Base-by-base conservation (phyloP, 2,329 filamentous ascomycete genomes). In the Neopestalotiopsis clavispora region DNA sequence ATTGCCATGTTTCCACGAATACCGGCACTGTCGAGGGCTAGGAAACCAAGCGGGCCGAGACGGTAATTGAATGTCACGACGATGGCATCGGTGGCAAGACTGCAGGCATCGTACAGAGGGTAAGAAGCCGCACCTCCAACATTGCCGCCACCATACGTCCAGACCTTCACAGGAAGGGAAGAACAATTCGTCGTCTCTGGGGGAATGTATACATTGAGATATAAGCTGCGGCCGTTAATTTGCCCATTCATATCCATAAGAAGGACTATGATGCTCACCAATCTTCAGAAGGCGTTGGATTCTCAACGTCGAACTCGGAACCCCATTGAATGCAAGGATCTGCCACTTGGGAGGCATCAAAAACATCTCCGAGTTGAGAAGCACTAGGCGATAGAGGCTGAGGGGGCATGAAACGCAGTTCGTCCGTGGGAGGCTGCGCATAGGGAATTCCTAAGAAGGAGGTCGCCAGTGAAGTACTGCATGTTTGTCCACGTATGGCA, bases 131-230 rank as follows among this genome's bases (percentile, higher is more conserved):
- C 57, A 3, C 57, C 57, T 60, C 28, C 57, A 20, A 38, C 12
- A 9, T 60, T 60, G 57, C 57, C 57, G 32, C 57, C 57, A 23
- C 57, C 57, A 60, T 60, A 60, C 13, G 32, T 13, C 57, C 57
- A 34, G 57, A 38, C 32, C 32, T 60, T 60, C 13, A 60, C 57
- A 4, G 57, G 57, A 0, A 60, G 57, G n/a, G 28, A 17, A 4
- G 28, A 32, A 13, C 3, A 6, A 34, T 30, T 38, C 2, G 28
- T 60, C 5, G 57, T 38, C 12, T 60, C 32, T 30, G 57, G 13
- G 6, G 57, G 57, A 7, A 23, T n/a, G 14, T 38, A 60, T 4
- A 60, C 32, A 12, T 60, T 38, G 4, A 60, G 10, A 10, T 60
- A 60, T 30, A 60, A 9, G 32, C 57, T 60, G 28, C 5, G 1